Percentiles rank a stretch among this genome's conserved stretches.
phyloP scores from a whole-genome alignment of 2,329 filamentous ascomycete genomes.

The Chaetomiaceae sp. region DNA sequence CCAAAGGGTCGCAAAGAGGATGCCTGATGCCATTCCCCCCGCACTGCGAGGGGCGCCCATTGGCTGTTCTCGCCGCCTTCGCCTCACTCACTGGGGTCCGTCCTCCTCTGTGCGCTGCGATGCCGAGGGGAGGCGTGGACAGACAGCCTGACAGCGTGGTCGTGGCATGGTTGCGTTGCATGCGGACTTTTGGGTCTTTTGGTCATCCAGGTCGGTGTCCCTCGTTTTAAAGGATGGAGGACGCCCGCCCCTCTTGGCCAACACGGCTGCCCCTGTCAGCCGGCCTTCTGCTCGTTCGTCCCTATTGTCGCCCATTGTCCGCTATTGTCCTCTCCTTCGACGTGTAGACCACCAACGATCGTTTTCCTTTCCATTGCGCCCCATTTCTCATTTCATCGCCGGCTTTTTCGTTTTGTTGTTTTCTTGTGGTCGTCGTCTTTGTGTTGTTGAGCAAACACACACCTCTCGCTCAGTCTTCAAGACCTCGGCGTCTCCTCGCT shows the following conservation, averaged over 20 bases:
- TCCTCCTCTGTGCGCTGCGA: slow-evolving; percentile 1
- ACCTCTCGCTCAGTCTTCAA: background rate
- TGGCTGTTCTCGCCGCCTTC: background rate
- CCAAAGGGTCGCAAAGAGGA: background rate
- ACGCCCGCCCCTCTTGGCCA: background rate
- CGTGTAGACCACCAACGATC: slow-evolving; percentile 17
- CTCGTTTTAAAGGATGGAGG: slow-evolving; percentile 2
- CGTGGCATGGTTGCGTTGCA: background rate
- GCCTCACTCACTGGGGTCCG: background rate
- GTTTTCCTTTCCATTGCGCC: slow-evolving; percentile 10
- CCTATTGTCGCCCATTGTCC: slow-evolving; percentile 12
- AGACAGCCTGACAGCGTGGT: slow-evolving; percentile 1
- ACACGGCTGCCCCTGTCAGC: background rate
- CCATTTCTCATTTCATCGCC: background rate
- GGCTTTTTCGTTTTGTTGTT: background rate
- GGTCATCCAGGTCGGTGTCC: background rate
- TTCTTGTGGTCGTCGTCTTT: background rate
- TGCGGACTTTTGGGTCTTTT: background rate
- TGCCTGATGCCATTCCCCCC: slow-evolving; percentile 1
- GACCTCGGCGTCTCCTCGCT: background rate
- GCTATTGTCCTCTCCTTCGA: slow-evolving; percentile 5
- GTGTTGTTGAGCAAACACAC: background rate
- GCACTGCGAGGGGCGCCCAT: slow-evolving; percentile 5
- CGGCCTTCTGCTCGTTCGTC: slow-evolving; percentile 2
- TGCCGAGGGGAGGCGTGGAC: background rate